Conservation (phyloP, 139 green algal species). For the Chlamydomonas incerta region DNA sequence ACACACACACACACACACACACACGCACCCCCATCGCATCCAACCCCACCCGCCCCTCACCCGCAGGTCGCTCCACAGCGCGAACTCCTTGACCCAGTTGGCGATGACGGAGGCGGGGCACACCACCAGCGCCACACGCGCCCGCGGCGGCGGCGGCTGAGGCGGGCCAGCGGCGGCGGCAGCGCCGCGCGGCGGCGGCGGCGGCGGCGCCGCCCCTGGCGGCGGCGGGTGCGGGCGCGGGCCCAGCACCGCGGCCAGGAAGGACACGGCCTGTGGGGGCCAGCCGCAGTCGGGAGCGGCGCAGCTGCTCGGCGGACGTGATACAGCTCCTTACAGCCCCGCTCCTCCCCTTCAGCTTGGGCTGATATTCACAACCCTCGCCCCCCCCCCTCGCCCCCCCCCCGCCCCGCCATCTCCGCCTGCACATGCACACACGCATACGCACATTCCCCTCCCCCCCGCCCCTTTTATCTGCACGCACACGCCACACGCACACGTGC, state of each 20-base stretch:
- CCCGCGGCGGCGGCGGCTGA: neutral
- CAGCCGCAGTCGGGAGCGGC: too few relatives aligned
- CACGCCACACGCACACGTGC: neutral
- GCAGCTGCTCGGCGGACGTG: too few relatives aligned
- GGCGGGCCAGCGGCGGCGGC: neutral
- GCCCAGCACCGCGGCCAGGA: conserved; percentile 73
- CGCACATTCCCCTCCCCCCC: too few relatives aligned
- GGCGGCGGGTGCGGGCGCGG: neutral
- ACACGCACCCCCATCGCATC: neutral
- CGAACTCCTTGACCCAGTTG: conserved; percentile 54
- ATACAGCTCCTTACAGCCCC: too few relatives aligned
- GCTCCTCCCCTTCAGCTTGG: too few relatives aligned
- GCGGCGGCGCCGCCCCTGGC: too few relatives aligned
- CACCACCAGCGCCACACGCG: conserved; percentile 74
- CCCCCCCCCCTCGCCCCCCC: too few relatives aligned
- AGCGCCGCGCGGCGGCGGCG: neutral
- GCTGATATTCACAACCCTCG: too few relatives aligned
- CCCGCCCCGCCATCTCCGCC: too few relatives aligned
- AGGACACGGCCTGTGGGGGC: conserved; percentile 83
- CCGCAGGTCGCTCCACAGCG: conserved; percentile 48
- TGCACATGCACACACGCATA: conserved; percentile 43
- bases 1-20: too few relatives aligned
- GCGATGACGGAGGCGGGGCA: conserved; percentile 68
- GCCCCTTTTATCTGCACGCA: too few relatives aligned
- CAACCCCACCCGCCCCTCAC: neutral